Base-by-base conservation (phyloP, 768 basidiomycete species). In the Amanita muscaria region DNA sequence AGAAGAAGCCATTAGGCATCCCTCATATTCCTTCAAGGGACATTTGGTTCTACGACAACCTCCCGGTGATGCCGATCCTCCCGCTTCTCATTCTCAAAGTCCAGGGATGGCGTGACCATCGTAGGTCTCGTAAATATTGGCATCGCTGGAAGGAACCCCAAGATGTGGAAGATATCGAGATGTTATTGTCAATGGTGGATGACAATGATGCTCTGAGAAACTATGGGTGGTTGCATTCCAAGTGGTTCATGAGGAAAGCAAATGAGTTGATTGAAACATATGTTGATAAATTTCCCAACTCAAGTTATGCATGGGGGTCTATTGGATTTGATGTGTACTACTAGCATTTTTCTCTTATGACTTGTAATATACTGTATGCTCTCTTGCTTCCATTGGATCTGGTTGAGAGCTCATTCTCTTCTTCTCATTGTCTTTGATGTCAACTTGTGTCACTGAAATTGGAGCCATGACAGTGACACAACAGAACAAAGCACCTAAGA, bases 71-170 rank as follows among this genome's bases (percentile, higher is more conserved):
- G 47, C 70, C 69, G 0, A 59, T 70, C 39, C 48, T 68, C 3
- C 53, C 59, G 4, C 52, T 72, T 10, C 55, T 72, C 3, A 53
- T 70, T 12, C 49, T 71, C 37, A 73, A 72, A 46, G 50, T 73
- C 6, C 59, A 64, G 34, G 69, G 61, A 2, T 72, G 72, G 72
- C 49, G 53, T 27, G 65, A 71, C 49, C 69, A 71, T 47, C 51
- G 60, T 4, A 52, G 42, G 3, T 62, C 67, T 21, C 10, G 19
- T 2, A 58, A 64, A 35, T 9, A 22, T 8, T 55, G 67, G 43
- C 59, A 69, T 51, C 57, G 49, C 31, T 48, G 40, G 9, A 76
- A 75, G 55, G 59, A 64, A 42, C 53, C 56, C 29, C 51, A 62
- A 7, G 73, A 75, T 50, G 63, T 61, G 16, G 48, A 50, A 12